Base-by-base conservation (phyloP, 2,329 filamentous ascomycete genomes). In the Botryotinia globosa region DNA sequence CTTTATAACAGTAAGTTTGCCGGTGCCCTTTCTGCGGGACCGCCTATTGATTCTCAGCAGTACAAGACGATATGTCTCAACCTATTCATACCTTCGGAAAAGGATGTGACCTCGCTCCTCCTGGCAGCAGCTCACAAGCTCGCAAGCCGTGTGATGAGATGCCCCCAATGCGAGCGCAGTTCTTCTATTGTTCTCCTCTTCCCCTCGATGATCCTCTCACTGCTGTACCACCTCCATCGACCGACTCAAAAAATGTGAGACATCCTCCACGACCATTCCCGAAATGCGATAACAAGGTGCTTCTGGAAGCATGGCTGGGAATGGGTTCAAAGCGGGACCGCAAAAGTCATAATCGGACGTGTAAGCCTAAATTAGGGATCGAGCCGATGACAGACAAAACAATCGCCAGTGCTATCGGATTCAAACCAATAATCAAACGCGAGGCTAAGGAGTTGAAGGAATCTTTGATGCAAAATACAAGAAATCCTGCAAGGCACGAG, bases 181-280 rank as follows among this genome's bases (percentile, higher is more conserved):
- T 94, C 83, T 97, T 97, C 82, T 97, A 97, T 82, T 88, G 90
- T 22, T 96, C 94, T 18, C 85, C 90, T 20, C 87, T 95, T 67
- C 91, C 94, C 44, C 94, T 97, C 79, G 94, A 97, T 79, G 94
- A 97, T 79, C 93, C 93, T 37, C 86, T 97, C n/a, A 93, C 92
- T 16, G 88, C 91, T 1, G 83, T 85, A 18, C 81, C 86, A 83
- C 79, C 89, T 81, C 80, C 87, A 79, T 81, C 81, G 37, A 75
- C 85, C 80, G 83, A 90, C 68, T 80, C 85, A 22, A 87, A 84
- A 72, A 81, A 86, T 72, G 82, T 85, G 48, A 90, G 87, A 77
- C 85, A 87, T 51, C 87, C 89, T 64, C 88, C 94, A 14, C 89
- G 92, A 61, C 93, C 94, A 0, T 97, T 97, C 81, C 91, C 92